Conservation (phyloP, 139 green algal species). For the Closterium sp. region DNA sequence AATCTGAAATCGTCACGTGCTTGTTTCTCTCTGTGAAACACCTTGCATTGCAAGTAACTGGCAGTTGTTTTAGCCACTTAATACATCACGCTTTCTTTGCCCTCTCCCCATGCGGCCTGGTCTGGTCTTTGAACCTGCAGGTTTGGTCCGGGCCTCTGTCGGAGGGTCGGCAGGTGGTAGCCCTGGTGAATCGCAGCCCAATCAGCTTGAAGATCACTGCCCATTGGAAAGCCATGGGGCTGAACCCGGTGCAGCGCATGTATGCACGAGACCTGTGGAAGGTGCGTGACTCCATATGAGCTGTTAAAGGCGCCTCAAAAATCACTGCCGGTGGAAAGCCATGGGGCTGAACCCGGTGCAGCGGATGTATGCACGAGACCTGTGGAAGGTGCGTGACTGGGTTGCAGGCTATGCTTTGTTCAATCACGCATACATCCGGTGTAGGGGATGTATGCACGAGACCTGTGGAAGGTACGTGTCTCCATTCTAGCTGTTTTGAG, state of each 20-base stretch:
- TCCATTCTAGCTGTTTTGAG: too few species aligned
- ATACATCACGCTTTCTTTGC: too few species aligned
- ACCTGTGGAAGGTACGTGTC: neutral
- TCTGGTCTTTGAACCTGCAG: neutral
- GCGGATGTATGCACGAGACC: slow-evolving; percentile 3
- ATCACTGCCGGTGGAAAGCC: neutral
- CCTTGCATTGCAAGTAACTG: too few species aligned
- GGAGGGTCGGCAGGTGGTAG: slow-evolving; percentile 13
- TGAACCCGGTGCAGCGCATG: slow-evolving; percentile 4
- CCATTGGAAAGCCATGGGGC: neutral
- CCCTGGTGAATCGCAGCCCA: neutral
- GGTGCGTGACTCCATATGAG: too few species aligned
- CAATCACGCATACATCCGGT: too few species aligned
- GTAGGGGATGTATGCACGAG: too few species aligned
- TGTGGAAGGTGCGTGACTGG: slow-evolving; percentile 11
- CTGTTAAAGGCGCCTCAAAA: too few species aligned
- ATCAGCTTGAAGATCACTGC: slow-evolving; percentile 5
- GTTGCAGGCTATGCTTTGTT: too few species aligned
- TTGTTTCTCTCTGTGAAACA: too few species aligned
- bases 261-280: neutral
- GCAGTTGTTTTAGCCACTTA: too few species aligned
- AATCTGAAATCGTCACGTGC: too few species aligned
- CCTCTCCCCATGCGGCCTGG: too few species aligned
- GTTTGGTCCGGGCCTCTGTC: slow-evolving; percentile 31
- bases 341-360: neutral